Evolutionary conservation across 345 rosid genomes (phyloP).

Genomic region (Adansonia digitata): DNA sequence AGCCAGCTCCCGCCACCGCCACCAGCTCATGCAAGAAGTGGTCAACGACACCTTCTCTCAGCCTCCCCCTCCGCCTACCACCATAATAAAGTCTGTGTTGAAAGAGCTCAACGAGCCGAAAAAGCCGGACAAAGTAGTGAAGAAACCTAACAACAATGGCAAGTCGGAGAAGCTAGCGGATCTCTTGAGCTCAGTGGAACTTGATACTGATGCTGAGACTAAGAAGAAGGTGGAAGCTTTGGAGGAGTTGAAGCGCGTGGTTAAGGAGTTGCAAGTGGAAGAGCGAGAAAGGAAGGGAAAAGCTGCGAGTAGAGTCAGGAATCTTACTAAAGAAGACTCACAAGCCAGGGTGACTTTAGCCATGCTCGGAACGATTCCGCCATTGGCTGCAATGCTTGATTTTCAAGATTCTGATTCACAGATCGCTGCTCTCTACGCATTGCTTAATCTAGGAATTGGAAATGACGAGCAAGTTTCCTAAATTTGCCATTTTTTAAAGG

Average conservation of each 20-base stretch:
- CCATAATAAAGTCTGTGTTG: conserved; percentile 26
- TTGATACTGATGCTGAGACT: conserved; percentile 59
- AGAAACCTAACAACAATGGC: conserved; percentile 5
- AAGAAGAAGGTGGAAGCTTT: conserved; percentile 65
- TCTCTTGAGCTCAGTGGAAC: conserved; percentile 73
- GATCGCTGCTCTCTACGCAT: conserved; percentile 74
- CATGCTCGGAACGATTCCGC: conserved; percentile 93
- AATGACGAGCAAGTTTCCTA: conserved; percentile 65
- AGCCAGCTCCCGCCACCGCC: conserved; percentile 52
- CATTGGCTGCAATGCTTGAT: conserved; percentile 84
- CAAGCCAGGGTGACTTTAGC: conserved; percentile 72
- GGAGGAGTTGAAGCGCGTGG: conserved; percentile 62
- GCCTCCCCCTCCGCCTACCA: conserved; percentile 21
- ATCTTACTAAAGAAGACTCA: conserved; percentile 67
- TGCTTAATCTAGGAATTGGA: conserved; percentile 91
- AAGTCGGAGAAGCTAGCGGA: conserved; percentile 82
- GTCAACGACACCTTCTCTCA: conserved; percentile 28
- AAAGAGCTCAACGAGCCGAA: conserved; percentile 18
- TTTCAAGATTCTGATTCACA: conserved; percentile 39
- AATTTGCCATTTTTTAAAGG: neutral
- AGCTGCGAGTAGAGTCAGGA: conserved; percentile 62
- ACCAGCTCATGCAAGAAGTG: conserved; percentile 30
- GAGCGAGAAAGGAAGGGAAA: conserved; percentile 28
- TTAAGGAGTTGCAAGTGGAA: conserved; percentile 49
- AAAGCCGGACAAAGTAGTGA: conserved; percentile 1